phyloP scores from a whole-genome alignment of 805 yeast genomes.

The Citeromyces nyonsensis region DNA sequence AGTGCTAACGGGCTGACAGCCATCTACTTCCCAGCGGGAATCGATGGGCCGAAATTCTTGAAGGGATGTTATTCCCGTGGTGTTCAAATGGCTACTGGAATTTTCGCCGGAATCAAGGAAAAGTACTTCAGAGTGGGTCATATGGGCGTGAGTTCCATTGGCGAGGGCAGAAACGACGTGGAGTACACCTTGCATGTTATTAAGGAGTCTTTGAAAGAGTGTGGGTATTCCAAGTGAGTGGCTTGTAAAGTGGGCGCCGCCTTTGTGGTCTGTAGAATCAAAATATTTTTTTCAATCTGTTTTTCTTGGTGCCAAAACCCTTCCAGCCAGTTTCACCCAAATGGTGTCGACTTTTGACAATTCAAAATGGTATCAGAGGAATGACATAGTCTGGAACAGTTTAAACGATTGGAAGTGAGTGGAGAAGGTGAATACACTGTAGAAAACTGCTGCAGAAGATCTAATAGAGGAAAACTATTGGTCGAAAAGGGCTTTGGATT shows the following conservation, averaged over 20 bases:
- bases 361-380: no score
- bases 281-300: no score
- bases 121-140: constrained; percentile 91
- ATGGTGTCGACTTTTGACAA: no score
- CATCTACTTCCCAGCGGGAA: constrained; percentile 63
- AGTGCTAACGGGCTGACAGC: constrained; percentile 89
- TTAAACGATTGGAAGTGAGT: no score
- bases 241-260: neutral
- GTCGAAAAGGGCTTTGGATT: no score
- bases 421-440: no score
- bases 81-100: constrained; percentile 78
- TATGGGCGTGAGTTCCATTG: constrained; percentile 75
- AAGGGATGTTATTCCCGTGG: constrained; percentile 44
- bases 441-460: no score
- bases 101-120: constrained; percentile 64
- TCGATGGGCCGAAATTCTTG: constrained; percentile 55
- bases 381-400: no score
- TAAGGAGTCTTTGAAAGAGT: constrained; percentile 22
- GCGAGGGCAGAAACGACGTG: constrained; percentile 36
- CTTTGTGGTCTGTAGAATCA: no score
- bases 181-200: constrained; percentile 30
- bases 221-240: constrained; percentile 14
- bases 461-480: no score
- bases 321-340: no score
- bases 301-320: no score